phyloP scores from a whole-genome alignment of 768 basidiomycete genomes.

The Bullera alba region DNA sequence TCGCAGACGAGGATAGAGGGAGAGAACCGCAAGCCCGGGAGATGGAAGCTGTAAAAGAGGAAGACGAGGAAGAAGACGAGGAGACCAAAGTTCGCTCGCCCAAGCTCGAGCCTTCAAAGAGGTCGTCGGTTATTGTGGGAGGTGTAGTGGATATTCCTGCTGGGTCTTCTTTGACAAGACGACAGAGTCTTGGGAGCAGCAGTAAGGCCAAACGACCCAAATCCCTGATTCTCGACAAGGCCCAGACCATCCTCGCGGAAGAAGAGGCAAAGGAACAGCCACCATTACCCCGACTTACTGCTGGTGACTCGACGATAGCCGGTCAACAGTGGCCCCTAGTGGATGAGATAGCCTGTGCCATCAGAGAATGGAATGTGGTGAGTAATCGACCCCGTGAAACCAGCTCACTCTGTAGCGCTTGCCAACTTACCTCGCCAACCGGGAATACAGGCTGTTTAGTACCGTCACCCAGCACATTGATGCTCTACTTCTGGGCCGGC shows the following conservation, averaged over 20 bases:
- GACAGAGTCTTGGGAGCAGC: neutral
- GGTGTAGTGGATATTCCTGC: neutral
- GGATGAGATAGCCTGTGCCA: slow-evolving; percentile 92
- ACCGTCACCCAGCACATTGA: slow-evolving; percentile 83
- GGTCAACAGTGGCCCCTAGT: slow-evolving; percentile 81
- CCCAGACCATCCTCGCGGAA: neutral
- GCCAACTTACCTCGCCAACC: slow-evolving; percentile 79
- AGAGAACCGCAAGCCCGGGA: slow-evolving; percentile 40
- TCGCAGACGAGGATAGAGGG: slow-evolving; percentile 20
- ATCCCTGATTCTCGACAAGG: slow-evolving; percentile 19
- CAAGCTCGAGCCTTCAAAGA: no score
- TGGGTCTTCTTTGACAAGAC: neutral
- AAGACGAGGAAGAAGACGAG: slow-evolving; percentile 51
- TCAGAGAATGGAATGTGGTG: slow-evolving; percentile 91
- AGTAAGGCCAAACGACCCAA: slow-evolving; percentile 14
- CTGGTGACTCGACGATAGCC: slow-evolving; percentile 83
- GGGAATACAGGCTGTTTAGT: slow-evolving; percentile 84
- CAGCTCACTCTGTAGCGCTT: slow-evolving; percentile 48
- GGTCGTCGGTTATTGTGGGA: neutral
- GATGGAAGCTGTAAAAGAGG: slow-evolving; percentile 60
- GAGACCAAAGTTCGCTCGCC: neutral
- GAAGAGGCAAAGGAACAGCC: slow-evolving; percentile 35
- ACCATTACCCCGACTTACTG: slow-evolving; percentile 78
- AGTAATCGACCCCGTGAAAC: neutral
- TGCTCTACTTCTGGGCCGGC: slow-evolving; percentile 78